Evolutionary conservation across 2,329 filamentous ascomycete genomes (phyloP), one percentile per base, ranked within the genome.

Genomic region (Scytalidium lignicola): DNA sequence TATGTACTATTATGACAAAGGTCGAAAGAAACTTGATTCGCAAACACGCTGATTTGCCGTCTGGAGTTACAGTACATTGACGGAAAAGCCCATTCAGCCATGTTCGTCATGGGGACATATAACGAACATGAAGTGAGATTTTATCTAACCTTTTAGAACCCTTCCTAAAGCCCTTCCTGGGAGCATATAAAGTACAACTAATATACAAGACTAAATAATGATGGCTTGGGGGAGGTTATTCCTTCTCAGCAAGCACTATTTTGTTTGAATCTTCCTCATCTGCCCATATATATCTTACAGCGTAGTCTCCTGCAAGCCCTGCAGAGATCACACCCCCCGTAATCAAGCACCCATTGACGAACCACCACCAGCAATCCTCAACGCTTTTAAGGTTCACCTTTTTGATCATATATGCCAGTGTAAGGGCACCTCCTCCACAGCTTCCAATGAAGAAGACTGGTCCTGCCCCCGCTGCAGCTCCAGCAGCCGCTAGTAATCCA

Each of bases 341-440:
- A 53, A 86, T 74, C 79, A 78, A 83, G 57, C 82, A 85, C 10
- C 83, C 83, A 57, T 86, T 85, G 23, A 82, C 76, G 58, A 88
- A 88, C 85, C 85, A 88, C 82, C 83, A 86, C 85, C 84, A 88
- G 57, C 85, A 88, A 60, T 85, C 73, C 61, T 80, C 79, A 41
- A 83, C 80, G 55, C 72, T 79, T 63, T 84, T 84, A 44, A 88
- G 64, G 52, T 85, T 79, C 48, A 86, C 83, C 50, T 73, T 76
- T 62, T 72, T 79, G 58, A 88, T 87, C 84, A 88, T 88, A 58
- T 78, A 66, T 2, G 76, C 80, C 37, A 87, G 66, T 3, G 81
- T 79, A 15, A 79, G 62, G 26, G 79, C 70, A 4, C 82, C 80
- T 21, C 84, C 83, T 37, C 83, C 83, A 60, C 83, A 86, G 60